Evolutionary conservation across 257 asterid species (phyloP).

Genomic region (Solanum sejunctum): DNA sequence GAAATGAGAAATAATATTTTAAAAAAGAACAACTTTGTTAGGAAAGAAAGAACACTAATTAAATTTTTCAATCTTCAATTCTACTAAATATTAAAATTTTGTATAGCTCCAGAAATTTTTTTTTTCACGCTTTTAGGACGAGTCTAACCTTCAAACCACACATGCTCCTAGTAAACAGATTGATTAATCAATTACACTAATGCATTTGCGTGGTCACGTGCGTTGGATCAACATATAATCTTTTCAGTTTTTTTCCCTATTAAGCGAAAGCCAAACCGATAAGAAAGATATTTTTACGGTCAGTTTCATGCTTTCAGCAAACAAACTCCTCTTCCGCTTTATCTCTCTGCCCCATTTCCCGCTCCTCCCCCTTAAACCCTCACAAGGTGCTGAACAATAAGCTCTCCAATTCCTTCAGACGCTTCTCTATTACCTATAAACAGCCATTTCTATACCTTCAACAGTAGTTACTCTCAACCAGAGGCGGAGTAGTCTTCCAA

Average conservation of each 20-base stretch:
- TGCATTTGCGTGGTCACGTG: not conserved
- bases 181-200: no score
- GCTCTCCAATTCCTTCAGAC: not conserved
- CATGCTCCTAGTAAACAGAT: no score
- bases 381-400: not conserved
- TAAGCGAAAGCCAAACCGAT: not conserved
- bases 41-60: no score
- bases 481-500: not conserved
- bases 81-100: no score
- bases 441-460: not conserved
- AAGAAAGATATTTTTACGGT: constrained; percentile 4
- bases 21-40: no score
- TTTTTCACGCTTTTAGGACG: no score
- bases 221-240: not conserved
- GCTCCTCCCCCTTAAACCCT: not conserved
- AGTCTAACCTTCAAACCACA: no score
- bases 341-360: not conserved
- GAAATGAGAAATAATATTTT: no score
- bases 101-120: no score
- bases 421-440: not conserved
- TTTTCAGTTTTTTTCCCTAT: not conserved
- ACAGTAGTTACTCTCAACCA: not conserved
- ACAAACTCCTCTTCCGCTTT: not conserved
- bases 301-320: not conserved
- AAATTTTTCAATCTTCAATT: no score